A percentile compares a stretch with the other conserved stretches of the same genome.
Conservation (phyloP, 2,329 filamentous ascomycete species). For the Hypoxylon sp. region DNA sequence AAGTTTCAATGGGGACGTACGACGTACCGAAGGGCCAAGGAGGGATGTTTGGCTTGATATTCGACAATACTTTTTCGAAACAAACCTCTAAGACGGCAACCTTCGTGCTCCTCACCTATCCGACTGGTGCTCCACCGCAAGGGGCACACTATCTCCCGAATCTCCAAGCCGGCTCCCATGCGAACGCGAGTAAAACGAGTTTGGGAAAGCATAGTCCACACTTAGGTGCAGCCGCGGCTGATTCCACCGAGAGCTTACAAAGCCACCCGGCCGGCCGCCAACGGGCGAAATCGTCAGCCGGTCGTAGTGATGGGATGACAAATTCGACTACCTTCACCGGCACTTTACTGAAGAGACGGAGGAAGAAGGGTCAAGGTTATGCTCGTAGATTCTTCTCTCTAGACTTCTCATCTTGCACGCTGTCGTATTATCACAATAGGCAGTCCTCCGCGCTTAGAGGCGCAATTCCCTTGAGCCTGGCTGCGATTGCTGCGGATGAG, state of each 20-base stretch:
- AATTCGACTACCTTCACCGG: slow-evolving; percentile 77
- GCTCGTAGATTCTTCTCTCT: slow-evolving; percentile 95
- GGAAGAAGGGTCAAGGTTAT: slow-evolving; percentile 94
- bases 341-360: slow-evolving; percentile 86
- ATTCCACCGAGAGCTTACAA: slow-evolving; percentile 73
- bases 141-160: slow-evolving; percentile 79
- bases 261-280: slow-evolving; percentile 61
- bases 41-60: slow-evolving; percentile 96
- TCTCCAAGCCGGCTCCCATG: slow-evolving; percentile 60
- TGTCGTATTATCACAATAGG: slow-evolving; percentile 96
- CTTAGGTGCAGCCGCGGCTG: slow-evolving; percentile 62
- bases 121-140: slow-evolving; percentile 83
- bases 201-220: slow-evolving; percentile 66
- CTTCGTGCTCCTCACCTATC: slow-evolving; percentile 94
- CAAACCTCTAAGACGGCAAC: slow-evolving; percentile 94
- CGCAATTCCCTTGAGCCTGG: slow-evolving; percentile 91
- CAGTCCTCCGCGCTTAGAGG: slow-evolving; percentile 93
- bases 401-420: slow-evolving; percentile 91
- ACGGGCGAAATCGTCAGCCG: slow-evolving; percentile 65
- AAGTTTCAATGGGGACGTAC: slow-evolving; percentile 90
- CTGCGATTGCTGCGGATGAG: slow-evolving; percentile 91
- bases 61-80: slow-evolving; percentile 99
- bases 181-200: slow-evolving; percentile 65
- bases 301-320: slow-evolving; percentile 64
- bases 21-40: slow-evolving; percentile 81